Conservation (phyloP, 371 early-diverging fungal species). For the Syncephalastrum sp. region DNA sequence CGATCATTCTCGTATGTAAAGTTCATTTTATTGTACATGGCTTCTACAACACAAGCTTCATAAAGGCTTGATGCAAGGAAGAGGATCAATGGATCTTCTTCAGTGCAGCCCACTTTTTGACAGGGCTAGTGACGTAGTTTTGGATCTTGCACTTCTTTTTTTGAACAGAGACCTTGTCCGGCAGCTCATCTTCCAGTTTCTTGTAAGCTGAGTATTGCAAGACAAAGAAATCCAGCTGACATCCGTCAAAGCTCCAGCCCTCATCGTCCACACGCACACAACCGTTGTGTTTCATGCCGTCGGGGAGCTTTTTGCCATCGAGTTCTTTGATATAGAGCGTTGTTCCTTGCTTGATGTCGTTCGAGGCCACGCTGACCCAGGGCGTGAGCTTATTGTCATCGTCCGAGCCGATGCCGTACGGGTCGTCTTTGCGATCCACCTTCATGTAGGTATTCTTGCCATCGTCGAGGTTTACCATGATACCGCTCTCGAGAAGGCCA, state of each 20-base stretch:
- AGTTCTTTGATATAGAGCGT: conserved; percentile 33
- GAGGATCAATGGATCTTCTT: too few relatives aligned
- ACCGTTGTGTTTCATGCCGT: conserved; percentile 42
- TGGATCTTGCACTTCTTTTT: conserved; percentile 20
- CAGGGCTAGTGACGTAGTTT: conserved; percentile 18
- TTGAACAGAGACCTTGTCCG: conserved; percentile 15
- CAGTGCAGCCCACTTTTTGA: conserved; percentile 18
- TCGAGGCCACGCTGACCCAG: conserved; percentile 38
- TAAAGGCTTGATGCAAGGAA: too few relatives aligned
- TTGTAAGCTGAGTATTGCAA: conserved; percentile 26
- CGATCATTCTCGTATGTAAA: too few relatives aligned
- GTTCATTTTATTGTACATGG: too few relatives aligned
- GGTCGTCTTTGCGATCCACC: conserved; percentile 19
- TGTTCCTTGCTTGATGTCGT: conserved; percentile 29
- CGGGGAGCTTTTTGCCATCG: conserved; percentile 30
- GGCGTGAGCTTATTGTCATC: conserved; percentile 19
- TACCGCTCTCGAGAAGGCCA: conserved; percentile 24
- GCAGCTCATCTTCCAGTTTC: conserved; percentile 9
- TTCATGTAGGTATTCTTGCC: conserved; percentile 19
- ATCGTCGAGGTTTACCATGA: conserved; percentile 25
- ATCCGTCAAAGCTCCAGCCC: conserved; percentile 35
- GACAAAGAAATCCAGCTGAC: conserved; percentile 37
- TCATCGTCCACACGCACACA: conserved; percentile 45
- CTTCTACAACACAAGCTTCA: too few relatives aligned
- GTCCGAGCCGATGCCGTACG: conserved; percentile 13